These are phyloP conservation scores for Plectosphaerella sp. DNA, from an alignment of 2,329 filamentous ascomycete genomes.

Conservation along the genomic window DNA sequence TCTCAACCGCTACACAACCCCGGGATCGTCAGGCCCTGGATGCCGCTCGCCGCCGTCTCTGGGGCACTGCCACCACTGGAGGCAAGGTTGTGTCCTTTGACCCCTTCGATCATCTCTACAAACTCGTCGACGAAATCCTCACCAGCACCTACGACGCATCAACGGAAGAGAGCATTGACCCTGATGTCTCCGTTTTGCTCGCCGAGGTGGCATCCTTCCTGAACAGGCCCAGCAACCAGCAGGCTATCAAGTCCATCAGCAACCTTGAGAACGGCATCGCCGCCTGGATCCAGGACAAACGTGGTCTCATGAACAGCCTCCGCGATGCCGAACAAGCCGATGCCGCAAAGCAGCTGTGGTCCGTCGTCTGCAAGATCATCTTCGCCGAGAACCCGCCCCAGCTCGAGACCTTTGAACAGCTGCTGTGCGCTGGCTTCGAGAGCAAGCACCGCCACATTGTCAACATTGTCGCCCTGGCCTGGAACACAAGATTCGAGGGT, in stretches of 20 bases:
- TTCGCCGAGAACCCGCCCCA: slow-evolving; percentile 31
- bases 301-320: slow-evolving; percentile 34
- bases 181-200: slow-evolving; percentile 42
- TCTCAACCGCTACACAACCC: slow-evolving; percentile 48
- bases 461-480: slow-evolving; percentile 47
- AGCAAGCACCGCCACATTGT: slow-evolving; percentile 54
- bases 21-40: slow-evolving; percentile 61
- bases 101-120: slow-evolving; percentile 64
- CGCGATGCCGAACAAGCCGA: slow-evolving; percentile 34
- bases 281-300: slow-evolving; percentile 59
- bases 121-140: slow-evolving; percentile 50
- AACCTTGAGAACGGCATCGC: slow-evolving; percentile 58
- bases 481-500: slow-evolving; percentile 67
- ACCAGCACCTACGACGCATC: slow-evolving; percentile 42
- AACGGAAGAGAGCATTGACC: not conserved
- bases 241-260: slow-evolving; percentile 51
- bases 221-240: slow-evolving; percentile 38
- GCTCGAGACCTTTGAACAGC: slow-evolving; percentile 47
- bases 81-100: slow-evolving; percentile 44
- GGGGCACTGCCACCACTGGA: slow-evolving; percentile 47
- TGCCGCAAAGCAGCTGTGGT: slow-evolving; percentile 44
- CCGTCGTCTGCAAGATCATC: slow-evolving; percentile 37
- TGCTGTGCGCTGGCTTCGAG: slow-evolving; percentile 52
- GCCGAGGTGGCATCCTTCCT: slow-evolving; percentile 50
- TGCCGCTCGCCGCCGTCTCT: slow-evolving; percentile 59